Conservation (phyloP, 495 filamentous ascomycete species). For the Ramalina intermedia region DNA sequence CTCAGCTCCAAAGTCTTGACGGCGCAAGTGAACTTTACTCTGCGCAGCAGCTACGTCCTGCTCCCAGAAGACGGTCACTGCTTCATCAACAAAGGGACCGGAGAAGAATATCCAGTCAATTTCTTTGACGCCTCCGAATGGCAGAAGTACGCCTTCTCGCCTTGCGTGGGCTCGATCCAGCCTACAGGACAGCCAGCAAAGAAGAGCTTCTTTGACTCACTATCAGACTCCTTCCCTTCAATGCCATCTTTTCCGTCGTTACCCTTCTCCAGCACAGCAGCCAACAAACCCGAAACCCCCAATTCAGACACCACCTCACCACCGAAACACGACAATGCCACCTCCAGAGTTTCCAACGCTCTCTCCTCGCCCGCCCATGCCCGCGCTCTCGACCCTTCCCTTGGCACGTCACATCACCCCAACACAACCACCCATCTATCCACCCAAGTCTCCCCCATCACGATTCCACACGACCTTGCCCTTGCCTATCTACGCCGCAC, state of each 20-base stretch:
- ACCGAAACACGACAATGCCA: conserved; percentile 8
- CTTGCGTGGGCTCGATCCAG: conserved; percentile 52
- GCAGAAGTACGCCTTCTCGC: conserved; percentile 65
- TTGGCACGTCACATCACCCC: conserved; percentile 18
- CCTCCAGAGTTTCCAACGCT: conserved; percentile 13
- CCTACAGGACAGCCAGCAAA: conserved; percentile 22
- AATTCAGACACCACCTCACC: background rate
- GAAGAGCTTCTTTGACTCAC: conserved; percentile 30
- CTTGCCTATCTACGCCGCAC: conserved; percentile 65
- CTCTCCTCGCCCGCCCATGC: conserved; percentile 20
- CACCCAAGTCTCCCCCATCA: conserved; percentile 25
- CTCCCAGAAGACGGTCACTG: conserved; percentile 80
- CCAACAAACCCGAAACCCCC: background rate
- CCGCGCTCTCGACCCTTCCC: conserved; percentile 13
- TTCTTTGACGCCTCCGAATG: conserved; percentile 73
- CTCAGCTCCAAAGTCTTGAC: conserved; percentile 83
- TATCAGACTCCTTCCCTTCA: conserved; percentile 20
- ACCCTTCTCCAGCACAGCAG: background rate
- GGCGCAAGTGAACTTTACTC: conserved; percentile 86
- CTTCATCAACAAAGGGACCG: conserved; percentile 72
- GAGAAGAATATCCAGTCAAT: conserved; percentile 68
- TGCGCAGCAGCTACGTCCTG: conserved; percentile 73
- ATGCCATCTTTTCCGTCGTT: conserved; percentile 6
- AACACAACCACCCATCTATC: conserved; percentile 24
- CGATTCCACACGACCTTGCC: conserved; percentile 38